Evolutionary conservation across 2,329 filamentous ascomycete genomes (phyloP).

Genomic region (Hypoxylon sp.): DNA sequence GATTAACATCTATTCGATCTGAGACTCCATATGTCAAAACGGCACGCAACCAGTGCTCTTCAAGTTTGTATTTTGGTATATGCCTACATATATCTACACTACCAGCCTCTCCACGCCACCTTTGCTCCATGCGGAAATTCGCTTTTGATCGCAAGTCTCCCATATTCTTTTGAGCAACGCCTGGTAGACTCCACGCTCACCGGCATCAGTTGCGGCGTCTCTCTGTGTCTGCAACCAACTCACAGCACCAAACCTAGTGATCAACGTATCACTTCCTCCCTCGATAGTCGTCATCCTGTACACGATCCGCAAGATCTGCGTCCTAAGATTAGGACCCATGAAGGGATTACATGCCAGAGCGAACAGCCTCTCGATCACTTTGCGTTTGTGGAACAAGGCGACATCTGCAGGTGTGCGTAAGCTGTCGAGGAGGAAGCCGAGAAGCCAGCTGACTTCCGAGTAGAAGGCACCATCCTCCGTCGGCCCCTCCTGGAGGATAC

Average conservation of each 20-base stretch:
- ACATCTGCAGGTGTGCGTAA: slow-evolving; percentile 51
- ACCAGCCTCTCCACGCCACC: slow-evolving; percentile 48
- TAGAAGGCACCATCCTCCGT: slow-evolving; percentile 54
- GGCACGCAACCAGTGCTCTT: background rate
- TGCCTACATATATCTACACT: slow-evolving; percentile 7
- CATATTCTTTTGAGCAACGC: slow-evolving; percentile 50
- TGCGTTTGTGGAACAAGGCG: slow-evolving; percentile 52
- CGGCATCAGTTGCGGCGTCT: slow-evolving; percentile 40
- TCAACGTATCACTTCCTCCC: slow-evolving; percentile 54
- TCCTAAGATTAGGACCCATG: slow-evolving; percentile 49
- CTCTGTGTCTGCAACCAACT: slow-evolving; percentile 52
- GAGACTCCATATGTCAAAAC: background rate
- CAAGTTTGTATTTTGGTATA: background rate
- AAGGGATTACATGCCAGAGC: slow-evolving; percentile 53
- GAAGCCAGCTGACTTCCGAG: slow-evolving; percentile 54
- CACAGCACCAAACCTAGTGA: slow-evolving; percentile 53
- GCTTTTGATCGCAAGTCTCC: slow-evolving; percentile 52
- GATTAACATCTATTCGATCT: background rate
- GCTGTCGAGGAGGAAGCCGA: slow-evolving; percentile 53
- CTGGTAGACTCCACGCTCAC: slow-evolving; percentile 49
- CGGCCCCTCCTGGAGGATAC: slow-evolving; percentile 69
- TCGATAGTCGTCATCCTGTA: slow-evolving; percentile 51
- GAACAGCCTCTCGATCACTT: slow-evolving; percentile 68
- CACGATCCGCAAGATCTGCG: slow-evolving; percentile 50
- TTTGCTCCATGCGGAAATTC: slow-evolving; percentile 54